phyloP scores from a whole-genome alignment of 139 green algal genomes.

The Zygnema circumcarinatum region DNA sequence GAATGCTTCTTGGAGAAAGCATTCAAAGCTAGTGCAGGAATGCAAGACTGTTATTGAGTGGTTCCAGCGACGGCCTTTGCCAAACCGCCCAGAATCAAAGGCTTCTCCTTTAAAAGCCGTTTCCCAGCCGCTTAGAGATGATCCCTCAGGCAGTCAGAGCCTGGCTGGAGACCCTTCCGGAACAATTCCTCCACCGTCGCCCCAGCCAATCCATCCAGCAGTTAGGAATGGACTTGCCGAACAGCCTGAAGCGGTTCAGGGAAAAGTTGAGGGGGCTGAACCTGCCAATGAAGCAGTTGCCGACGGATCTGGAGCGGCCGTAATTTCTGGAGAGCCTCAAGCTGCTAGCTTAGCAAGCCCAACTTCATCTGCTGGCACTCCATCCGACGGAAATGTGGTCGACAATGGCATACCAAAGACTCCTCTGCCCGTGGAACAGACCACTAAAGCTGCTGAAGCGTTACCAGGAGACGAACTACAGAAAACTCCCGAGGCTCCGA shows the following conservation, averaged over 20 bases:
- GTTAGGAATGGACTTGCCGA: background rate
- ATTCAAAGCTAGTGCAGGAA: constrained; percentile 47
- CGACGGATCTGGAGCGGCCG: background rate
- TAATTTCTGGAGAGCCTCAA: background rate
- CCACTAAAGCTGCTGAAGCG: background rate
- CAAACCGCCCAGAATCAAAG: background rate
- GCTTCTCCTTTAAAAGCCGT: constrained; percentile 8
- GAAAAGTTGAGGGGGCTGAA: background rate
- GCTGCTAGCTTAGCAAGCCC: background rate
- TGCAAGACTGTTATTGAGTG: constrained; percentile 57
- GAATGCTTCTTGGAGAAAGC: constrained; percentile 55
- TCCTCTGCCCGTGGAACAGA: background rate
- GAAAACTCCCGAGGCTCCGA: background rate
- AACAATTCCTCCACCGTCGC: background rate
- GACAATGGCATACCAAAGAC: no score
- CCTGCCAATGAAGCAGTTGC: background rate
- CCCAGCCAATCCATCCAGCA: background rate
- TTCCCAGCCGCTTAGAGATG: background rate
- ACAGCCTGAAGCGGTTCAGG: background rate
- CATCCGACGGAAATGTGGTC: no score
- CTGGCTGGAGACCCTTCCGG: background rate
- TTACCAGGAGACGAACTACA: background rate
- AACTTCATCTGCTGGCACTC: background rate
- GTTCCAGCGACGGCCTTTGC: constrained; percentile 14
- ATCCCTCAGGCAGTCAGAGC: background rate